Percentiles rank a stretch among this genome's conserved stretches.
These are phyloP conservation scores for Fraxinus cuspidata DNA, from an alignment of 257 asterid species.

Conservation along the genomic window DNA sequence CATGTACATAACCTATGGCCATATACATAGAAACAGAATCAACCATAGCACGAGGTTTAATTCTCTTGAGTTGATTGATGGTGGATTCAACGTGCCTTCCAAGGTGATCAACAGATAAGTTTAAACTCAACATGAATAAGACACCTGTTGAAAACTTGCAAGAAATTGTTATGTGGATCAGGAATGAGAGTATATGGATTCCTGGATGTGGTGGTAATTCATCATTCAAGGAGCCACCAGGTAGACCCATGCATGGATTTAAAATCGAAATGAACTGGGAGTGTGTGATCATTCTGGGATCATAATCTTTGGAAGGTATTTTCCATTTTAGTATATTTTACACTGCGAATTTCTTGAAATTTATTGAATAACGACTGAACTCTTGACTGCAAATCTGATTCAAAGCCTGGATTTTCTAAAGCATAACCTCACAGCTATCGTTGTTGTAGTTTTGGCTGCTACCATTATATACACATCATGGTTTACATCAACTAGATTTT, in stretches of 20 bases:
- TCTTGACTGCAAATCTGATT: background rate
- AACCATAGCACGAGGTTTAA: constrained; percentile 31
- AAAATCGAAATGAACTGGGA: constrained; percentile 18
- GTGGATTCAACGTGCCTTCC: constrained; percentile 28
- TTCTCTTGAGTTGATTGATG: constrained; percentile 37
- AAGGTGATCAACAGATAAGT: constrained; percentile 41
- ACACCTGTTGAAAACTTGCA: constrained; percentile 20
- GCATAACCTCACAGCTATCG: background rate
- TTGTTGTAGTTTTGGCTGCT: background rate
- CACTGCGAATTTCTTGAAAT: background rate
- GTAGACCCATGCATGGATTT: background rate
- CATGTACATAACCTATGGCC: constrained; percentile 80
- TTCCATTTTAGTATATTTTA: constrained; percentile 13
- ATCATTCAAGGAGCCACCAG: constrained; percentile 9
- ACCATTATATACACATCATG: background rate
- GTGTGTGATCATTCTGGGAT: background rate
- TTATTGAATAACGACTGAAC: background rate
- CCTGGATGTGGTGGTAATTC: constrained; percentile 16
- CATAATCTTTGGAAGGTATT: constrained; percentile 17
- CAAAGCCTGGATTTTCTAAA: background rate
- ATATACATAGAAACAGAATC: constrained; percentile 47
- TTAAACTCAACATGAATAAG: constrained; percentile 21
- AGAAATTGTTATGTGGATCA: constrained; percentile 15
- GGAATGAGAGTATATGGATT: constrained; percentile 12
- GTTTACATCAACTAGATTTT: background rate